Evolutionary conservation across 169 alveolate species (phyloP), one percentile per base, ranked within the genome.

Genomic region (Cryptosporidium baileyi): DNA sequence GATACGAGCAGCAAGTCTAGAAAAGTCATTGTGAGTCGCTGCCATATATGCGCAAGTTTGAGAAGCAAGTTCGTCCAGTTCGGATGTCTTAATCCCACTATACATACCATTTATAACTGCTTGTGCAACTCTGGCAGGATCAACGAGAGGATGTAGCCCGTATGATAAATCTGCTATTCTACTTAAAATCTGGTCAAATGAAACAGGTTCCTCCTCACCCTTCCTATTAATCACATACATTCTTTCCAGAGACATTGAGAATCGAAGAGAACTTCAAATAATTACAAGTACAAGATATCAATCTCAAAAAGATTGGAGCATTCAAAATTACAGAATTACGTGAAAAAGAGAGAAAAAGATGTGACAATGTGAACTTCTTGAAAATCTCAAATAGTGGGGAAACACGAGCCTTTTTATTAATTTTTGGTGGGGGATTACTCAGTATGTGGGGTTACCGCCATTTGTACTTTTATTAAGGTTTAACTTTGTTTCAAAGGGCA

Each of bases 41-140:
- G 98, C 97, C 99, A 98, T 96, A 93, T 98, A 98, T 28, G 99
- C 99, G 88, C 99, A 96, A 41, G 99, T 97, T 82, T 97, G 99
- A 8, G 99, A 99, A 22, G 99, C 98, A 30, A 97, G 93, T 44
- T 96, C 97, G 80, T 97, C 99, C 38, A 97, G 88, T 89, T 95
- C 94, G 2, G 97, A 89, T n/a, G 99, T 96, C 32, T 92, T 92
- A 19, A 96, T 94, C n/a, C 98, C 98, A 34, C 94, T 90, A 82
- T 95, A 94, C 94, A 95, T 93, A n/a, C 98, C 98, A 74, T 94
- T 90, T 61, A 92, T 89, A 19, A 96, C 98, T 62, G 95, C 96
- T 67, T 93, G 95, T 2, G 96, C 90, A 49, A 93, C 96, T 63
- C 96, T 63, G 2, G 96, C 95, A 5, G 96, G 94, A 49, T 93